phyloP scores from a whole-genome alignment of 2,329 filamentous ascomycete genomes.

The Penicillium verrucosum region DNA sequence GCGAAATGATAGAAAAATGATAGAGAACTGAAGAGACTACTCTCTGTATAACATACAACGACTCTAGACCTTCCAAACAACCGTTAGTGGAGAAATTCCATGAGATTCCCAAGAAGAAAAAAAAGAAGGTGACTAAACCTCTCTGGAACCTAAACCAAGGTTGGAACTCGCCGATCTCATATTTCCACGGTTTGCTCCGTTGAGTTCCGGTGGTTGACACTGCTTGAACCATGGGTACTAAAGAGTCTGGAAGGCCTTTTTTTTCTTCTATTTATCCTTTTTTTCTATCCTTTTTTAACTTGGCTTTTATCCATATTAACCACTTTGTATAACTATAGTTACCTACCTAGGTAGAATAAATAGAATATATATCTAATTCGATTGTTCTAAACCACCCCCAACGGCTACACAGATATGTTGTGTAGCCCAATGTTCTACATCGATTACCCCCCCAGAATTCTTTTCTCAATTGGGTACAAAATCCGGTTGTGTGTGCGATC shows the following conservation, averaged over 20 bases:
- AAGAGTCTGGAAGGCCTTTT: conserved; percentile 8
- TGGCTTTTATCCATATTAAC: too few relatives aligned
- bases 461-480: conserved; percentile 1
- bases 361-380: neutral
- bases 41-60: neutral
- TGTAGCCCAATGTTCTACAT: conserved; percentile 6
- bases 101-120: neutral
- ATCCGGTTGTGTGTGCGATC: conserved; percentile 13
- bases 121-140: neutral
- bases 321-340: too few relatives aligned
- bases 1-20: neutral
- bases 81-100: conserved; percentile 8
- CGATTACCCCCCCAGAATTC: neutral
- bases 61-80: conserved; percentile 4
- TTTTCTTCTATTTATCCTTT: neutral
- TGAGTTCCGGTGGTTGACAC: conserved; percentile 22
- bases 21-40: neutral
- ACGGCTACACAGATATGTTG: conserved; percentile 15
- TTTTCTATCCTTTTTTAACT: neutral
- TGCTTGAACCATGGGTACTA: conserved; percentile 4
- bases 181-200: conserved; percentile 7
- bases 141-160: neutral
- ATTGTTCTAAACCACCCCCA: conserved; percentile 3
- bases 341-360: too few relatives aligned
- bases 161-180: conserved; percentile 12